Percentiles rank a stretch among this genome's conserved stretches.
Conservation (phyloP, 1,139 yeast species). For the Scheffersomyces segobiensis region DNA sequence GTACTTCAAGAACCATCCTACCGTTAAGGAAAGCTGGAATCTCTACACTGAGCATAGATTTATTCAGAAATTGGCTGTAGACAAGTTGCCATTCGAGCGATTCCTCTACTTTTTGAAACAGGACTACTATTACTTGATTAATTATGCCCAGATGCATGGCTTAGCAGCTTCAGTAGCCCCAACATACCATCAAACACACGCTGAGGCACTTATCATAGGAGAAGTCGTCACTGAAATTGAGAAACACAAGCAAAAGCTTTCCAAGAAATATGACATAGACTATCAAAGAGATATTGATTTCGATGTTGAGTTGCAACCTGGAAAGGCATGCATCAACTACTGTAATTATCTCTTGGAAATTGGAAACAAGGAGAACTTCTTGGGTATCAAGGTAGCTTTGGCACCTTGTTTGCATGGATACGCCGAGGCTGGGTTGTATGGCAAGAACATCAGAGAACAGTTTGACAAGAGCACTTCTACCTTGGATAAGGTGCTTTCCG, state of each 20-base stretch:
- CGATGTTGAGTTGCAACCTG: conserved; percentile 45
- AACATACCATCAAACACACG: conserved; percentile 48
- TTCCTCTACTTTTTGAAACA: conserved; percentile 67
- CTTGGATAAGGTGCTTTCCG: conserved; percentile 15
- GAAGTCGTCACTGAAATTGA: conserved; percentile 58
- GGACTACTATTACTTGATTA: conserved; percentile 68
- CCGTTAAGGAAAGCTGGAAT: conserved; percentile 56
- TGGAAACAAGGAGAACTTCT: conserved; percentile 56
- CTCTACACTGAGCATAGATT: conserved; percentile 63
- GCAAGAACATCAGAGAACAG: conserved; percentile 12
- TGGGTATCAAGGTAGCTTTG: conserved; percentile 65
- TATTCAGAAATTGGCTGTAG: conserved; percentile 52
- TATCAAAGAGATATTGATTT: conserved; percentile 43
- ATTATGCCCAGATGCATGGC: conserved; percentile 70
- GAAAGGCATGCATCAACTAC: conserved; percentile 58
- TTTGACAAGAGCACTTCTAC: conserved; percentile 13
- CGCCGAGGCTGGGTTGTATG: conserved; percentile 48
- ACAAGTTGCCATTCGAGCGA: conserved; percentile 47
- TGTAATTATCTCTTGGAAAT: conserved; percentile 58
- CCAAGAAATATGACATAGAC: conserved; percentile 43
- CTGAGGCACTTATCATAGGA: conserved; percentile 52
- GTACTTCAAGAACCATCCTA: conserved; percentile 58
- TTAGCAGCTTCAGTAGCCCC: conserved; percentile 67
- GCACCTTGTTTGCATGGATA: conserved; percentile 82
- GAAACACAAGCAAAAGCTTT: conserved; percentile 55